Base-by-base conservation (phyloP, 1,284 basidiomycete species). In the Sutorius eximius region DNA sequence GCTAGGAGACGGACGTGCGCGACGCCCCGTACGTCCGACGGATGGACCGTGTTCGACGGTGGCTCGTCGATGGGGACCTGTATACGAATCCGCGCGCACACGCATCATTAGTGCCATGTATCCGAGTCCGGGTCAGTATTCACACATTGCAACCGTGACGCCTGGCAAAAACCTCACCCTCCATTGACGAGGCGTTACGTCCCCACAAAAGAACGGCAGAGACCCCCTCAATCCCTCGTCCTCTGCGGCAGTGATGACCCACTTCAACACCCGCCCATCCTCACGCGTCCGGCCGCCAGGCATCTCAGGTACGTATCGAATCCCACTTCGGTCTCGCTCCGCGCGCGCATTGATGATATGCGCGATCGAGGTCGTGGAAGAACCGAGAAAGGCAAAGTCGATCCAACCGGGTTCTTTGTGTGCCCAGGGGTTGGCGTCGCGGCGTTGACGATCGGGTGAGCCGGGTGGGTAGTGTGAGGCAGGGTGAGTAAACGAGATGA, bases 201-300 rank as follows among this genome's bases (percentile, higher is more conserved):
- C 86, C 22, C 84, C 83, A 61, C 87, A 89, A 65, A 85, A 89
- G 64, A 89, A 89, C n/a, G 87, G 86, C 13, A 83, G 62, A 2
- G 63, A 59, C 2, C 79, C 75, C 0, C 72, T 68, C 6, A 58
- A 56, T 9, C 59, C 58, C 3, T 57, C 51, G 36, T 61, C 63
- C 30, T 59, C 53, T 15, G 82, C 73, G 0, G 73, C 68, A 3
- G 75, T 79, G 36, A 87, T 77, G 41, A 82, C 64, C 86, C 86
- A 89, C 59, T 80, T 67, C 40, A 89, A 59, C 22, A 75, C 69
- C 32, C 73, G 66, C 1, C 85, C 85, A 57, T 87, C 81, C 0
- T 73, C 66, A 33, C 82, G 72, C 50, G 66, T 74, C 6, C 86
- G 71, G 9, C 85, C 85, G 0, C 83, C 85, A 0, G 61, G 58